phyloP scores from a whole-genome alignment of 106 monocot species.

The Platanthera guangdongensis region DNA sequence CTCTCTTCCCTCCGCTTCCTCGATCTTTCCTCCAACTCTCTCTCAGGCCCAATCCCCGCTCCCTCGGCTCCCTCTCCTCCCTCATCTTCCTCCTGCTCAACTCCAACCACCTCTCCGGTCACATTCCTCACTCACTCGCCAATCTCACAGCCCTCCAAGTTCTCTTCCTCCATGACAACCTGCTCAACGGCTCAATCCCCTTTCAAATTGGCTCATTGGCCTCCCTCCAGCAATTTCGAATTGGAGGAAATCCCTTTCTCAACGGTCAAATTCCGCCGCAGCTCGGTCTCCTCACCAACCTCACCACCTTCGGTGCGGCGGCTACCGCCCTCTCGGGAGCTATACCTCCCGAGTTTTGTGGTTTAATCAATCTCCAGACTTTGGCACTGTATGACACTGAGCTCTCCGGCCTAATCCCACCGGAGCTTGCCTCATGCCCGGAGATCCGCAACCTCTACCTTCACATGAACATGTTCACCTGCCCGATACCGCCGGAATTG shows the following conservation, averaged over 20 bases:
- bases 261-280: conserved; percentile 56
- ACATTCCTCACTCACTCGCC: conserved; percentile 46
- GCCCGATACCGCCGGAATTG: conserved; percentile 54
- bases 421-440: conserved; percentile 38
- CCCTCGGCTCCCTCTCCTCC: conserved; percentile 27
- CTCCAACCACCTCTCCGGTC: conserved; percentile 54
- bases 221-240: conserved; percentile 71
- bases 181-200: conserved; percentile 59
- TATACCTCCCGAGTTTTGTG: conserved; percentile 61
- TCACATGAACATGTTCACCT: conserved; percentile 77
- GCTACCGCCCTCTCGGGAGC: conserved; percentile 68
- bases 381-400: conserved; percentile 82
- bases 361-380: conserved; percentile 65
- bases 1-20: conserved; percentile 51
- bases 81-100: conserved; percentile 61
- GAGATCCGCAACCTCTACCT: conserved; percentile 78
- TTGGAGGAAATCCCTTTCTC: conserved; percentile 76
- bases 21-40: conserved; percentile 65
- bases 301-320: conserved; percentile 83
- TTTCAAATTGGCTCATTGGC: conserved; percentile 40
- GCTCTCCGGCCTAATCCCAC: conserved; percentile 61
- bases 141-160: conserved; percentile 47
- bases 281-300: conserved; percentile 62
- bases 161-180: conserved; percentile 67
- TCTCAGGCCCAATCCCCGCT: conserved; percentile 36